Evolutionary conservation across 768 basidiomycete genomes (phyloP).

Genomic region (Ramaria rubella): DNA sequence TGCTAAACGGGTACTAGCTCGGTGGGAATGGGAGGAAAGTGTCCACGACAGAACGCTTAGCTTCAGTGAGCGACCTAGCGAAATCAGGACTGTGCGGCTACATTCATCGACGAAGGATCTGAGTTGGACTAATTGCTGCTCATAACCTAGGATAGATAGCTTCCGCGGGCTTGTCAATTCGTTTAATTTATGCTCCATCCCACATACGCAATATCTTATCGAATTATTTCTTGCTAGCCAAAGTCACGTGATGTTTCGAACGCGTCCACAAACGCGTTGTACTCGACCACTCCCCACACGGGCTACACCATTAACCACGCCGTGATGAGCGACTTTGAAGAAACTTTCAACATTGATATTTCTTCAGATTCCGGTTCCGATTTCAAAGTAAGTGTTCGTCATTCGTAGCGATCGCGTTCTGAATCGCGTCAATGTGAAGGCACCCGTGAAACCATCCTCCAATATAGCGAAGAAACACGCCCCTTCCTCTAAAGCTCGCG

Average conservation of each 20-base stretch:
- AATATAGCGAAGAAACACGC: slow-evolving; percentile 15
- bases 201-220: too few relatives aligned
- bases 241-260: too few relatives aligned
- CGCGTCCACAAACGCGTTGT: too few relatives aligned
- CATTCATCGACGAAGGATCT: not conserved
- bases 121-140: not conserved
- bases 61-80: not conserved
- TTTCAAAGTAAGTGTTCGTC: too few relatives aligned
- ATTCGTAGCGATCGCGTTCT: not conserved
- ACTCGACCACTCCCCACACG: too few relatives aligned
- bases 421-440: slow-evolving; percentile 28
- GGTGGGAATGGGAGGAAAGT: slow-evolving; percentile 62
- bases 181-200: too few relatives aligned
- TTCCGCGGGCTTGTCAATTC: too few relatives aligned
- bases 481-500: slow-evolving; percentile 23
- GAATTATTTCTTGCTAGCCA: too few relatives aligned
- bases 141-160: not conserved
- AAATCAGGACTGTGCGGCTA: slow-evolving; percentile 1
- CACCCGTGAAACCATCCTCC: slow-evolving; percentile 32
- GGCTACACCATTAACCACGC: too few relatives aligned
- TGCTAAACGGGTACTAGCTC: slow-evolving; percentile 49
- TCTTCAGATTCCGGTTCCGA: too few relatives aligned
- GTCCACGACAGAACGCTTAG: not conserved
- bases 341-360: too few relatives aligned
- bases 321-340: too few relatives aligned